Conservation (phyloP, 2,329 filamentous ascomycete genomes). For the Phialophora verrucosa region DNA sequence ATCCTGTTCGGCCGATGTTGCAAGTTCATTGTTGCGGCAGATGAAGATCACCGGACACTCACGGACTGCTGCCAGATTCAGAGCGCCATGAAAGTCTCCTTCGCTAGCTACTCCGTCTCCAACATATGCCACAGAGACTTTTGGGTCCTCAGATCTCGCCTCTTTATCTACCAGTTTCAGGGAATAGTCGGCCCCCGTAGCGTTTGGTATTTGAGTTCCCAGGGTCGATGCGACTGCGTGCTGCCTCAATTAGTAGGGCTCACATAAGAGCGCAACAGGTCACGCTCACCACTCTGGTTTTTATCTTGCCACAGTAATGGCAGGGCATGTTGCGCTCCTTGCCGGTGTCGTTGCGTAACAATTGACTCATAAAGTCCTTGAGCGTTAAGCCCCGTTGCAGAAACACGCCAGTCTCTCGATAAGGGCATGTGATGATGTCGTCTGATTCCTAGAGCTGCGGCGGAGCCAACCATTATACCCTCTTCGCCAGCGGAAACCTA, state of each 20-base stretch:
- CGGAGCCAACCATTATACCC: conserved; percentile 86
- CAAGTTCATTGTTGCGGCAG: conserved; percentile 91
- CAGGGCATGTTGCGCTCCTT: conserved; percentile 94
- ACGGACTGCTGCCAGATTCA: conserved; percentile 87
- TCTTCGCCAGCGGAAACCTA: conserved; percentile 79
- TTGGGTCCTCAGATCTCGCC: conserved; percentile 68
- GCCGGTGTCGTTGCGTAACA: conserved; percentile 86
- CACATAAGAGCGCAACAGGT: neutral
- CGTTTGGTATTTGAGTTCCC: conserved; percentile 88
- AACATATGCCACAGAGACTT: conserved; percentile 82
- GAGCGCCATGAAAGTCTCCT: conserved; percentile 87
- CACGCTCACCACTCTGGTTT: conserved; percentile 58
- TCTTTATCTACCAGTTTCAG: conserved; percentile 78
- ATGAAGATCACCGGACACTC: conserved; percentile 86
- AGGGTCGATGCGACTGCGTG: conserved; percentile 85
- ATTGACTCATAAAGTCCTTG: conserved; percentile 89
- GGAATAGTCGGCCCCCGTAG: conserved; percentile 83
- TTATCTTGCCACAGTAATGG: conserved; percentile 82
- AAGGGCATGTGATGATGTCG: conserved; percentile 92
- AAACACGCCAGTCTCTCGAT: conserved; percentile 90
- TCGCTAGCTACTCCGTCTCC: conserved; percentile 89
- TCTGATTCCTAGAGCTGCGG: conserved; percentile 77
- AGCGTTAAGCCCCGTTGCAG: conserved; percentile 84
- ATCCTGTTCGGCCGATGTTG: conserved; percentile 88
- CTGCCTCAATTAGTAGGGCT: conserved; percentile 40